phyloP scores from a whole-genome alignment of 1,139 yeast genomes.

The Tardiomyces blankii region DNA sequence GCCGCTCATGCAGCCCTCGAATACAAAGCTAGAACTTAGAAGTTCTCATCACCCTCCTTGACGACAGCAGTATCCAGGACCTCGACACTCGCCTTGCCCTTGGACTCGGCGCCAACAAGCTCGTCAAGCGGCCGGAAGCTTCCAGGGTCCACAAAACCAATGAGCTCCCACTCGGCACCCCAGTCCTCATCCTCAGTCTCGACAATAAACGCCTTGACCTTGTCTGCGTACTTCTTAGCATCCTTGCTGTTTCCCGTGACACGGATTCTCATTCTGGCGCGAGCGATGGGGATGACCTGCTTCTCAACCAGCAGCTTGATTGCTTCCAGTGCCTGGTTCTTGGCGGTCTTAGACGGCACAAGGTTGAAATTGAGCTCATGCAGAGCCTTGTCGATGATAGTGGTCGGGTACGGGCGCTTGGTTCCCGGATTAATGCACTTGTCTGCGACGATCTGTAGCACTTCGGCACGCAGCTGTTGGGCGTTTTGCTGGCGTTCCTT shows the following conservation, averaged over 20 bases:
- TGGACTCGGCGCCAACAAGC: slow-evolving; percentile 41
- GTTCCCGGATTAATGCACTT: slow-evolving; percentile 87
- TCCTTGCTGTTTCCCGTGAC: slow-evolving; percentile 33
- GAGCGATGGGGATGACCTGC: slow-evolving; percentile 83
- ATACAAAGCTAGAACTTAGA: slow-evolving; percentile 8
- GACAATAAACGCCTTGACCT: slow-evolving; percentile 40
- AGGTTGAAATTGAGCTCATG: slow-evolving; percentile 73
- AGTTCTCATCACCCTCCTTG: slow-evolving; percentile 39
- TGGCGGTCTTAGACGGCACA: slow-evolving; percentile 69
- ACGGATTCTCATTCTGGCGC: slow-evolving; percentile 88
- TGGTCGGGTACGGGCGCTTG: slow-evolving; percentile 85
- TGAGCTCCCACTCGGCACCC: slow-evolving; percentile 43
- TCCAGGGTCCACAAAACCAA: slow-evolving; percentile 82
- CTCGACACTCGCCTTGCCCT: slow-evolving; percentile 58
- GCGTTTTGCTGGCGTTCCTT: slow-evolving; percentile 77
- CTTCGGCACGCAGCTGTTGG: slow-evolving; percentile 71
- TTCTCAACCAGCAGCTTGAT: slow-evolving; percentile 63
- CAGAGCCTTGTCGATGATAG: slow-evolving; percentile 84
- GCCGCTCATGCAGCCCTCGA: too few species aligned
- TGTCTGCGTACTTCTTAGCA: slow-evolving; percentile 41
- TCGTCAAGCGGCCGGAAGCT: slow-evolving; percentile 63
- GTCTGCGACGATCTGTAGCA: slow-evolving; percentile 71
- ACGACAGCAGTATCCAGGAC: slow-evolving; percentile 87
- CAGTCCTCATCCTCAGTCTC: slow-evolving; percentile 43
- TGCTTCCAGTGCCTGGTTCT: slow-evolving; percentile 86